Conservation (phyloP, 2,329 filamentous ascomycete genomes). For the Exophiala dermatitidis region DNA sequence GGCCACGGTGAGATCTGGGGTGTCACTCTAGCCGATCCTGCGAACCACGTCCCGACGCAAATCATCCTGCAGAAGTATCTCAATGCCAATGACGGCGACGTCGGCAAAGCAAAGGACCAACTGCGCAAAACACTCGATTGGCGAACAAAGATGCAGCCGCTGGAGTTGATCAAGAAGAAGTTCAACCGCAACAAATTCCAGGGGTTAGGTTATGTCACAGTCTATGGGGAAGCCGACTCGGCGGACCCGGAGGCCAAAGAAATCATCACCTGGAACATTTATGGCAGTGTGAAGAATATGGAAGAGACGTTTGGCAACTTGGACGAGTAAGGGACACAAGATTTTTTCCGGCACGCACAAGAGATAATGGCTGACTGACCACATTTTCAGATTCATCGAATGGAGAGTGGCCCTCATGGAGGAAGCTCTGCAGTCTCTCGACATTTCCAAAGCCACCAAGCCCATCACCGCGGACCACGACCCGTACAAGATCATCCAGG, state of each 20-base stretch:
- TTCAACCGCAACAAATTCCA: constrained; percentile 66
- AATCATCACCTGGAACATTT: constrained; percentile 87
- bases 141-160: constrained; percentile 69
- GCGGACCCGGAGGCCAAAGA: constrained; percentile 43
- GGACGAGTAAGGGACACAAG: constrained; percentile 56
- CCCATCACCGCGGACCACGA: constrained; percentile 68
- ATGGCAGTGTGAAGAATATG: constrained; percentile 76
- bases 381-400: constrained; percentile 62
- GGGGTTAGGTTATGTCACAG: constrained; percentile 72
- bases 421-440: constrained; percentile 66
- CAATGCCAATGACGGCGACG: constrained; percentile 74
- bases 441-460: constrained; percentile 60
- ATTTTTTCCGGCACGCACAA: neutral
- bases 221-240: constrained; percentile 39
- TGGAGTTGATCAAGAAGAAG: constrained; percentile 54
- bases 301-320: constrained; percentile 74
- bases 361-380: neutral
- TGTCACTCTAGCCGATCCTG: constrained; percentile 51
- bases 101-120: constrained; percentile 68
- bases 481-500: constrained; percentile 83
- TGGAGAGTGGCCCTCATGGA: constrained; percentile 94
- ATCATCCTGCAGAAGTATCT: constrained; percentile 90
- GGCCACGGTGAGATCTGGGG: constrained; percentile 79
- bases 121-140: constrained; percentile 72
- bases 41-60: constrained; percentile 62